Conservation (phyloP, 2,329 filamentous ascomycete species). For the Penicillium sp. region DNA sequence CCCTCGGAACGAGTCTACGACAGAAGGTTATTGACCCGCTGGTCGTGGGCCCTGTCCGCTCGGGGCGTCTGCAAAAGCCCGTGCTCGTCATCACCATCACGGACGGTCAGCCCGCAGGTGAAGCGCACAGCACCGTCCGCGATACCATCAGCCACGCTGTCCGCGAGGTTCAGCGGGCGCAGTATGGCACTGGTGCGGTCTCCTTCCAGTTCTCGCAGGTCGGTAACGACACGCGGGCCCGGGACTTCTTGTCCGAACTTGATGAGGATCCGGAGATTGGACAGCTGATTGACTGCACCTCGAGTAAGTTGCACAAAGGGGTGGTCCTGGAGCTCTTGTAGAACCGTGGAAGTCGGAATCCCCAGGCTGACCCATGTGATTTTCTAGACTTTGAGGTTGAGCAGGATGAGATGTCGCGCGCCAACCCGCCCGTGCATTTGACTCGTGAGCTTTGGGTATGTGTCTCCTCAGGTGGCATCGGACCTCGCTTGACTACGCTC, state of each 20-base stretch:
- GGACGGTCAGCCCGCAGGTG: slow-evolving; percentile 68
- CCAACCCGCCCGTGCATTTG: slow-evolving; percentile 64
- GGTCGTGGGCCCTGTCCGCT: slow-evolving; percentile 57
- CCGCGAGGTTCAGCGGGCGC: slow-evolving; percentile 54
- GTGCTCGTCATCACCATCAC: slow-evolving; percentile 68
- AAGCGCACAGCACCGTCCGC: slow-evolving; percentile 59
- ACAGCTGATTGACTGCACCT: slow-evolving; percentile 67
- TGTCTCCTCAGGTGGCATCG: not conserved
- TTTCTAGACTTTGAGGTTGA: slow-evolving; percentile 66
- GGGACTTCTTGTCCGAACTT: slow-evolving; percentile 66
- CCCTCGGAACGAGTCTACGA: slow-evolving; percentile 65
- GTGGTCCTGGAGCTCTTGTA: not conserved
- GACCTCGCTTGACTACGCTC: not conserved
- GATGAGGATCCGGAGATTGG: slow-evolving; percentile 67
- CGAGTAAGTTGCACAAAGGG: slow-evolving; percentile 56
- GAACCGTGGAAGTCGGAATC: not conserved
- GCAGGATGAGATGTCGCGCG: slow-evolving; percentile 66
- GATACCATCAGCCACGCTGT: slow-evolving; percentile 61
- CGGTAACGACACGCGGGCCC: slow-evolving; percentile 66
- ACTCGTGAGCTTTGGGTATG: slow-evolving; percentile 66
- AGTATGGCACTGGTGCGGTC: slow-evolving; percentile 62
- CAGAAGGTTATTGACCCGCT: slow-evolving; percentile 67
- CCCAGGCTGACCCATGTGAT: slow-evolving; percentile 26
- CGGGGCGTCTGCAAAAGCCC: slow-evolving; percentile 63
- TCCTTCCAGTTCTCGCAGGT: slow-evolving; percentile 72